phyloP scores from a whole-genome alignment of 148 eudicot species.

The Diospyros lotus region DNA sequence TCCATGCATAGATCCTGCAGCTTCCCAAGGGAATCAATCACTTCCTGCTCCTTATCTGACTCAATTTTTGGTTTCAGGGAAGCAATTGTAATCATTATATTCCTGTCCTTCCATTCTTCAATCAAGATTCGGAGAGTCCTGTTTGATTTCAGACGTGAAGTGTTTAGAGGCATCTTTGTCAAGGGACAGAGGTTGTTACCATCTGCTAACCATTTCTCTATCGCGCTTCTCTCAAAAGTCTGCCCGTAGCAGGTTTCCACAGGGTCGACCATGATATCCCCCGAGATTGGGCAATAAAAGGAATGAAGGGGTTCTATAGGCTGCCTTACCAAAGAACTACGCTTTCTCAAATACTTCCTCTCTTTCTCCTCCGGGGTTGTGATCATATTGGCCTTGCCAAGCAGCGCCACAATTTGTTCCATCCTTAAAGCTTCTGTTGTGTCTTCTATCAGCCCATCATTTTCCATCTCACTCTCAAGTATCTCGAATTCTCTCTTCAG shows the following conservation, averaged over 20 bases:
- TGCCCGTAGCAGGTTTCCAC: constrained; percentile 13
- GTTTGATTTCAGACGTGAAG: constrained; percentile 3
- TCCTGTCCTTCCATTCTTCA: constrained; percentile 20
- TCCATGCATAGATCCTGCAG: constrained; percentile 10
- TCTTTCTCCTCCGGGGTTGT: constrained; percentile 14
- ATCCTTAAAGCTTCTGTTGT: constrained; percentile 1
- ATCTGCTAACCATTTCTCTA: constrained; percentile 16
- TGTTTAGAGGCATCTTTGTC: constrained; percentile 8
- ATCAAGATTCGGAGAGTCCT: constrained; percentile 14
- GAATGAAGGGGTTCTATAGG: constrained; percentile 13
- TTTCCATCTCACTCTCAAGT: constrained; percentile 1
- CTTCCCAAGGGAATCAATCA: constrained; percentile 9
- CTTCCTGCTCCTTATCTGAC: constrained; percentile 13
- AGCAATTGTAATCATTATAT: constrained; percentile 15
- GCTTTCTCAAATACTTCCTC: constrained; percentile 8
- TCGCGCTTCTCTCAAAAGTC: constrained; percentile 13
- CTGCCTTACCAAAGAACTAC: constrained; percentile 14
- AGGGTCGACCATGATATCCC: constrained; percentile 18
- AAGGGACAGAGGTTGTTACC: constrained; percentile 11
- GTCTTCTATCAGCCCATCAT: constrained; percentile 7
- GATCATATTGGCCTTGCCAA: constrained; percentile 6
- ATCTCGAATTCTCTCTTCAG: constrained; percentile 13
- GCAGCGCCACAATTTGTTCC: constrained; percentile 9
- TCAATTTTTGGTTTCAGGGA: constrained; percentile 11
- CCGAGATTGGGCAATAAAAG: constrained; percentile 18